These are phyloP conservation scores for Tetracladium setigerum DNA, from an alignment of 495 filamentous ascomycete species.

Conservation along the genomic window DNA sequence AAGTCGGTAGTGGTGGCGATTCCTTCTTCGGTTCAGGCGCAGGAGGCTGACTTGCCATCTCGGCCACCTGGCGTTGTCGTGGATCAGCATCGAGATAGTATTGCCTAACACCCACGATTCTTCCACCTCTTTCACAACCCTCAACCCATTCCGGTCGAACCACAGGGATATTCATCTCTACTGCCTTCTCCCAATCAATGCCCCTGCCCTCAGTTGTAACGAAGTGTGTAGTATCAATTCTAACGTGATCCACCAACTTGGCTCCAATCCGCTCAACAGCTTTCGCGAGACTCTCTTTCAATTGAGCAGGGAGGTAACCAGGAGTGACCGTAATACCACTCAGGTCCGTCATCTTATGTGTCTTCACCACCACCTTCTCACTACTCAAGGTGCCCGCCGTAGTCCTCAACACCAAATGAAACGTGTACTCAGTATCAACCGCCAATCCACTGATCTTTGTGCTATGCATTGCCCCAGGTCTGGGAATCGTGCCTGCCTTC, in stretches of 20 bases:
- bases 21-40: slow-evolving; percentile 20
- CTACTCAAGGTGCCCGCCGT: slow-evolving; percentile 80
- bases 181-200: slow-evolving; percentile 85
- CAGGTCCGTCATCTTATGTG: slow-evolving; percentile 98
- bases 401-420: slow-evolving; percentile 86
- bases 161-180: slow-evolving; percentile 96
- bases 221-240: slow-evolving; percentile 98
- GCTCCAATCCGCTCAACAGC: slow-evolving; percentile 86
- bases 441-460: slow-evolving; percentile 98
- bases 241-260: slow-evolving; percentile 80
- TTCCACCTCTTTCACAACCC: slow-evolving; percentile 86
- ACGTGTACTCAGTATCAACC: slow-evolving; percentile 90
- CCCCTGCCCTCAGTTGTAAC: slow-evolving; percentile 95
- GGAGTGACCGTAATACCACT: slow-evolving; percentile 93
- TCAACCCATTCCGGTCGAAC: slow-evolving; percentile 97
- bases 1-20: slow-evolving; percentile 9
- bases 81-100: slow-evolving; percentile 93
- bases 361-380: slow-evolving; percentile 77
- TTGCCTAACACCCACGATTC: slow-evolving; percentile 86
- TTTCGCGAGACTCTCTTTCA: slow-evolving; percentile 62
- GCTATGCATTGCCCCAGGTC: slow-evolving; percentile 72
- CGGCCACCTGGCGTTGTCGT: slow-evolving; percentile 20
- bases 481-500: slow-evolving; percentile 90
- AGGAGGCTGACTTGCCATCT: slow-evolving; percentile 23
- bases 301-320: slow-evolving; percentile 69